Conservation (phyloP, 495 filamentous ascomycete species). For the Tuber borchii region DNA sequence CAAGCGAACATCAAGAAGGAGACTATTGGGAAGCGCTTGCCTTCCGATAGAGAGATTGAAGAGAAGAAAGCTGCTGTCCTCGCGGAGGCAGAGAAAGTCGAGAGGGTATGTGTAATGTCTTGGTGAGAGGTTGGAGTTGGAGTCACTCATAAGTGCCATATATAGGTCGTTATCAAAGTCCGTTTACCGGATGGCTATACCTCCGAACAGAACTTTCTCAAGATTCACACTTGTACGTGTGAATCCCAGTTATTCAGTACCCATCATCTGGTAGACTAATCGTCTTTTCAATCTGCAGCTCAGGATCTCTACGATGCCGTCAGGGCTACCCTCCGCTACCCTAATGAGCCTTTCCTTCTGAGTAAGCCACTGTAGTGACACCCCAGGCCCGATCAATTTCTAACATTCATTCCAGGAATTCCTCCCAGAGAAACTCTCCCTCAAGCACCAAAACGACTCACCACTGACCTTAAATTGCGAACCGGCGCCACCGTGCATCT, state of each 20-base stretch:
- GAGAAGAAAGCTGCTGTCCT: slow-evolving; percentile 54
- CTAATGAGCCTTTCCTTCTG: slow-evolving; percentile 51
- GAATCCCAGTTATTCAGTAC: slow-evolving; percentile 45
- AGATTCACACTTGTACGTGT: slow-evolving; percentile 25
- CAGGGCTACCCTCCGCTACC: slow-evolving; percentile 37
- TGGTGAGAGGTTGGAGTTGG: neutral
- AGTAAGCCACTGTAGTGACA: slow-evolving; percentile 36
- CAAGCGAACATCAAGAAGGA: slow-evolving; percentile 62
- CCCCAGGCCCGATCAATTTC: neutral
- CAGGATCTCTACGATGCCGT: slow-evolving; percentile 40
- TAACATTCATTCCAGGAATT: slow-evolving; percentile 34
- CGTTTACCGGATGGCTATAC: slow-evolving; percentile 72
- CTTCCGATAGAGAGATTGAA: slow-evolving; percentile 61
- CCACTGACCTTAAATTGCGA: slow-evolving; percentile 62
- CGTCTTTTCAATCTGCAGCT: slow-evolving; percentile 42
- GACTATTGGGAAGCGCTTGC: slow-evolving; percentile 61
- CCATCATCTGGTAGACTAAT: slow-evolving; percentile 46
- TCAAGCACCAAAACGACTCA: slow-evolving; percentile 53
- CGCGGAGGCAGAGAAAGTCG: slow-evolving; percentile 57
- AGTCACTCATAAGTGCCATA: slow-evolving; percentile 9
- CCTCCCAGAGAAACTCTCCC: slow-evolving; percentile 45
- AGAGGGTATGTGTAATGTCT: slow-evolving; percentile 43
- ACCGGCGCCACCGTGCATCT: slow-evolving; percentile 70
- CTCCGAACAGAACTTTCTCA: slow-evolving; percentile 34
- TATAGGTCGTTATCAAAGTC: slow-evolving; percentile 62